Base-by-base conservation (phyloP, 73 alveolate species). In the Paraurostyla sp. region DNA sequence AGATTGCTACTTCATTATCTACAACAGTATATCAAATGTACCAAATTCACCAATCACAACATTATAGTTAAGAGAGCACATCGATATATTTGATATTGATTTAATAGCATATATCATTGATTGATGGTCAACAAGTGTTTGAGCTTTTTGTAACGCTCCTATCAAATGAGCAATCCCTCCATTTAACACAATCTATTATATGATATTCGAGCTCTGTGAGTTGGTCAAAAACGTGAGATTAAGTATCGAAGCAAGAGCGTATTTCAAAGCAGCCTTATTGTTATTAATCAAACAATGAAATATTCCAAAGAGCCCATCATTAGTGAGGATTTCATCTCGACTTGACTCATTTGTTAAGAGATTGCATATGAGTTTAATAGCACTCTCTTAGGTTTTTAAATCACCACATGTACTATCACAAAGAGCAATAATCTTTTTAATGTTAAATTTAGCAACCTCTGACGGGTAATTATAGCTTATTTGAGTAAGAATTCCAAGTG, bases 91-190 rank as follows among this genome's bases (percentile, higher is more conserved):
- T 78, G 89, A 78, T 1, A 78, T 9, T 16, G 89, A 46, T 54
- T 78, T 78, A 1, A 78, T 51, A 7, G 80, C 76, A 78, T 78
- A 78, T 29, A 78, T 36, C 89, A 78, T 78, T 7, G 89, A 46
- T 54, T 78, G 29, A 36, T 78, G 52, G 32, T 78, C 76, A 7
- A 40, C 58, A 13, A 51, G 20, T 35, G 80, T 60, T 13, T 36
- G 35, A 6, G 89, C 49, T 78, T 78, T 78, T 78, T 78, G 32
- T 29, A 78, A 36, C 1, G 89, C 89, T 30, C 80, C 89, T 11
- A 78, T 78, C 45, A 78, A 33, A 78, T 78, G 89, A 32, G 89
- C 89, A 0, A 78, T 78, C 2, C 89, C 89, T 7, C 89, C 89
- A 78, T 78, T 78, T 51, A 18, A 32, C 4, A 35, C 69, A 30